Conservation (phyloP, 1,139 yeast genomes). For the Yarrowia galli region DNA sequence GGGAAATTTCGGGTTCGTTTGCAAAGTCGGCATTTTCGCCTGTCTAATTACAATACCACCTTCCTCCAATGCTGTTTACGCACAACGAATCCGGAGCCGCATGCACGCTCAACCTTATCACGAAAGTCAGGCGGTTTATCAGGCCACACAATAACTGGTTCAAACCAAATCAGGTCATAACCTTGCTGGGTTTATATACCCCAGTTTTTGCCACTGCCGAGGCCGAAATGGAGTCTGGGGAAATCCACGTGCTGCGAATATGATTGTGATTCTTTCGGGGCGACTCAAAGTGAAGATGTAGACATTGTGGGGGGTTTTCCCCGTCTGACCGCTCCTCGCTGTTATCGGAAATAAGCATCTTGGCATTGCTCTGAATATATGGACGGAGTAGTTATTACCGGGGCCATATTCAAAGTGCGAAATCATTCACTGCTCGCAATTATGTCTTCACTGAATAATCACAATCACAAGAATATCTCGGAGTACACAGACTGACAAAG, state of each 20-base stretch:
- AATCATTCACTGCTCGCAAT: too few species aligned
- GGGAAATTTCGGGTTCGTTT: background rate
- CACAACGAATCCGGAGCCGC: constrained; percentile 4
- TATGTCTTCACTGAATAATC: background rate
- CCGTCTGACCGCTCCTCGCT: background rate
- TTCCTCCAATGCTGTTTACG: too few species aligned
- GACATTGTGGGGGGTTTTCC: background rate
- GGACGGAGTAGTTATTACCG: too few species aligned
- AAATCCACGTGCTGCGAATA: constrained; percentile 6
- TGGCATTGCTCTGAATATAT: constrained; percentile 3
- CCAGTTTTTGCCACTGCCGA: constrained; percentile 10
- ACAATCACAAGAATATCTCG: background rate
- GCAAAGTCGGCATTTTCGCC: background rate
- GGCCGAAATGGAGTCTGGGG: background rate
- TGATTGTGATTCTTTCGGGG: background rate
- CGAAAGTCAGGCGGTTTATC: constrained; percentile 35
- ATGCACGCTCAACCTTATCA: constrained; percentile 1
- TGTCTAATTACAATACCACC: too few species aligned
- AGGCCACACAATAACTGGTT: constrained; percentile 11
- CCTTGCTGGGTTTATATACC: constrained; percentile 25
- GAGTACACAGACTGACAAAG: background rate
- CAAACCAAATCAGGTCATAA: constrained; percentile 20
- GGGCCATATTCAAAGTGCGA: too few species aligned
- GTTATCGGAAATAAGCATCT: constrained; percentile 13
- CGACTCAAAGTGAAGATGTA: background rate